phyloP scores from a whole-genome alignment of 805 yeast genomes.

The Metschnikowia lachancei region DNA sequence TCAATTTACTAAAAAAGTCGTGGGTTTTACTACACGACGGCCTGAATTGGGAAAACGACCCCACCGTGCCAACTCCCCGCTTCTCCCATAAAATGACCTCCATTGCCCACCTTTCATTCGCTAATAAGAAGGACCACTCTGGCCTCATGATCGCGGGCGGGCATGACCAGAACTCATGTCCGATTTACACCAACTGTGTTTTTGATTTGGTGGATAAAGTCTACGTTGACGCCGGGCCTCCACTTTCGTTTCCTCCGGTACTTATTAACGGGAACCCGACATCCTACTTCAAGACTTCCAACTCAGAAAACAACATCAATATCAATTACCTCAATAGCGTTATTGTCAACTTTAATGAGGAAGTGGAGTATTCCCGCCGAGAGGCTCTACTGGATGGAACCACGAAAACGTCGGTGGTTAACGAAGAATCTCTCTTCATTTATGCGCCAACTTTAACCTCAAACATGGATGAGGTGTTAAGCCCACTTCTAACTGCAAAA shows the following conservation, averaged over 20 bases:
- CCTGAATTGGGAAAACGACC: conserved; percentile 19
- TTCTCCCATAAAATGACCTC: conserved; percentile 53
- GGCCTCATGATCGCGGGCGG: conserved; percentile 60
- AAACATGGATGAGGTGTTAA: conserved; percentile 16
- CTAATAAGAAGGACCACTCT: conserved; percentile 39
- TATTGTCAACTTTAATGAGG: conserved; percentile 33
- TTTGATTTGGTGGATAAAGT: conserved; percentile 45
- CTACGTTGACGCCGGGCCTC: conserved; percentile 26
- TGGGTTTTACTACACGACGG: conserved; percentile 57
- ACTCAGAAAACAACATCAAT: conserved; percentile 18
- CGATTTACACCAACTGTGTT: conserved; percentile 34
- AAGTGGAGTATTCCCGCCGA: conserved; percentile 14
- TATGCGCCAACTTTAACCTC: conserved; percentile 30
- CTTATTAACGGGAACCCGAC: conserved; percentile 1
- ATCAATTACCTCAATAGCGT: conserved; percentile 35
- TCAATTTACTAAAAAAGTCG: conserved; percentile 47
- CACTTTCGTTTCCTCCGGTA: conserved; percentile 11
- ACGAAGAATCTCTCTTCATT: conserved; percentile 32
- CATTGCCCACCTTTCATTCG: conserved; percentile 36
- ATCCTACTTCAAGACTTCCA: conserved; percentile 5
- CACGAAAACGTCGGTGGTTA: neutral
- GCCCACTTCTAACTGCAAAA: conserved; percentile 37
- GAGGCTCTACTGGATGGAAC: neutral
- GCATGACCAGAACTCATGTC: conserved; percentile 33
- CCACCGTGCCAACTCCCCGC: conserved; percentile 36